A percentile compares a stretch with the other conserved stretches of the same genome.
Conservation (phyloP, 371 early-diverging fungal species). For the Phascolomyces articulosus region DNA sequence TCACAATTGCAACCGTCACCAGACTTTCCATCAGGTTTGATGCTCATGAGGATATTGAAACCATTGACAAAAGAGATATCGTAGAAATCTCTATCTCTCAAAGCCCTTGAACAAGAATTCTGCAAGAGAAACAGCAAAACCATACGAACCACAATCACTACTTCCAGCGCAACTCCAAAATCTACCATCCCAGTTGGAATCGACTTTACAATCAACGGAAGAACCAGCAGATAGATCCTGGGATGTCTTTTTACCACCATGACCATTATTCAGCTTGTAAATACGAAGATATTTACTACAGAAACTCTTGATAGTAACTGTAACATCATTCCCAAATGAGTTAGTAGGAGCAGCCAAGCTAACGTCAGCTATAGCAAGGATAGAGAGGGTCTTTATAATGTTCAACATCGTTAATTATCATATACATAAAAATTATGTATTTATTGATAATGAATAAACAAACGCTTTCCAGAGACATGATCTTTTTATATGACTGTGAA, state of each 20-base stretch:
- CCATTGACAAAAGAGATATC: slow-evolving; percentile 49
- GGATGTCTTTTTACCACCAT: slow-evolving; percentile 1
- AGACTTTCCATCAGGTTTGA: slow-evolving; percentile 27
- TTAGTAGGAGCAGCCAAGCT: slow-evolving; percentile 27
- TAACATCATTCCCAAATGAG: slow-evolving; percentile 12
- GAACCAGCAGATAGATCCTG: slow-evolving; percentile 19
- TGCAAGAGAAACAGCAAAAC: slow-evolving; percentile 36
- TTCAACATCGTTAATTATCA: slow-evolving; percentile 14
- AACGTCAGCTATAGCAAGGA: slow-evolving; percentile 24
- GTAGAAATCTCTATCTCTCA: slow-evolving; percentile 30
- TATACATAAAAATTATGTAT: too few species aligned
- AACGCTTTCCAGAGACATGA: too few species aligned
- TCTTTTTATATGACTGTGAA: too few species aligned
- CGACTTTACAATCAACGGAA: slow-evolving; percentile 20
- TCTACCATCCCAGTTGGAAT: slow-evolving; percentile 38
- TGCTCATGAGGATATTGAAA: slow-evolving; percentile 39
- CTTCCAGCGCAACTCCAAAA: slow-evolving; percentile 38
- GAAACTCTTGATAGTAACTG: slow-evolving; percentile 41
- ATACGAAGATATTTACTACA: slow-evolving; percentile 30
- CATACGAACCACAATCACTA: slow-evolving; percentile 30
- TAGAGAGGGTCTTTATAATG: slow-evolving; percentile 16
- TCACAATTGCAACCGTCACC: slow-evolving; percentile 29
- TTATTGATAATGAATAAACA: too few species aligned
- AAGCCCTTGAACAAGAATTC: slow-evolving; percentile 37
- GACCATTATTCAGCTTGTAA: slow-evolving; percentile 38